A percentile compares a stretch with the other conserved stretches of the same genome.
These are phyloP conservation scores for Penicillium sp. DNA, from an alignment of 2,329 filamentous ascomycete genomes.

Conservation along the genomic window DNA sequence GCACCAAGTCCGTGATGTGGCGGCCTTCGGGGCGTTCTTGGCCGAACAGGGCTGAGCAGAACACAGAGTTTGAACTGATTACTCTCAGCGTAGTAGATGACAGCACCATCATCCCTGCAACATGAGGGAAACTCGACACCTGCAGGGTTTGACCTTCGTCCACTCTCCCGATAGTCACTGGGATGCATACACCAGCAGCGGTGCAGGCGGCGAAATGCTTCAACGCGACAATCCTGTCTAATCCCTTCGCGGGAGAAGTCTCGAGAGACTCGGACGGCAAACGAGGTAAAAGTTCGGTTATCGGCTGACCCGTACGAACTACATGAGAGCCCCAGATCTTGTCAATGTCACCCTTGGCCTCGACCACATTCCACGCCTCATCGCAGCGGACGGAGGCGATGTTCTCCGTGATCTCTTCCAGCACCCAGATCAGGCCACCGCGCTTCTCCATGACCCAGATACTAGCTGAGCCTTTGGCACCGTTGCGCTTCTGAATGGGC, in stretches of 20 bases:
- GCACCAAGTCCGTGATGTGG: conserved; percentile 77
- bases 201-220: conserved; percentile 86
- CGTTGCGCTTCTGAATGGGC: conserved; percentile 94
- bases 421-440: conserved; percentile 91
- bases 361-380: conserved; percentile 72
- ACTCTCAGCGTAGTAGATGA: conserved; percentile 77
- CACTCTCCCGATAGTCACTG: conserved; percentile 76
- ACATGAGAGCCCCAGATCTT: conserved; percentile 81
- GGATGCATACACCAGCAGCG: conserved; percentile 75
- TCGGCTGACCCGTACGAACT: conserved; percentile 68
- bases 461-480: conserved; percentile 86
- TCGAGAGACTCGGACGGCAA: conserved; percentile 73
- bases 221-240: conserved; percentile 69
- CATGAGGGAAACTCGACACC: conserved; percentile 93
- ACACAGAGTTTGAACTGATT: conserved; percentile 91
- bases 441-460: conserved; percentile 98
- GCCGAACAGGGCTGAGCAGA: conserved; percentile 89
- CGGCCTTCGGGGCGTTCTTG: conserved; percentile 81
- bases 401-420: conserved; percentile 97
- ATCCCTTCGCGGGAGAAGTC: conserved; percentile 72
- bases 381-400: conserved; percentile 76
- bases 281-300: conserved; percentile 77
- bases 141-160: conserved; percentile 71
- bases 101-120: conserved; percentile 93
- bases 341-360: conserved; percentile 72